These are phyloP conservation scores for Trametes cingulata DNA, from an alignment of 768 basidiomycete genomes.

Conservation along the genomic window DNA sequence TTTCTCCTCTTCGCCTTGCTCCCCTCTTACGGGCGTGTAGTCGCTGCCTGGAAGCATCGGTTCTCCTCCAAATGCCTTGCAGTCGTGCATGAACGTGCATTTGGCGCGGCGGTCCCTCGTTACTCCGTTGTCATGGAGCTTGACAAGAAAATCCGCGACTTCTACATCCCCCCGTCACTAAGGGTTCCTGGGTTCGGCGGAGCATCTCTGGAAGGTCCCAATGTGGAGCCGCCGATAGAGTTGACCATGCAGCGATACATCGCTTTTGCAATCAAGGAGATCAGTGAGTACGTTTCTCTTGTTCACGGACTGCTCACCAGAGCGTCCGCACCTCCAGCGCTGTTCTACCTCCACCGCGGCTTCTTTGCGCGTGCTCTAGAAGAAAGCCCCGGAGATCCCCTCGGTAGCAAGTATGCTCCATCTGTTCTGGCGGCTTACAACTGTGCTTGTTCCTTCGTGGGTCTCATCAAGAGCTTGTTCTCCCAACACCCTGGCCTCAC, in stretches of 20 bases:
- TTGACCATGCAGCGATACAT: conserved; percentile 69
- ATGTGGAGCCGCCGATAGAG: conserved; percentile 37
- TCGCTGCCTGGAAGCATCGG: conserved; percentile 69
- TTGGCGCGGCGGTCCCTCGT: conserved; percentile 59
- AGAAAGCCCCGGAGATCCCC: conserved; percentile 61
- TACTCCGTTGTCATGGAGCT: conserved; percentile 66
- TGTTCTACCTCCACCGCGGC: conserved; percentile 75
- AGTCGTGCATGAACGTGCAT: conserved; percentile 66
- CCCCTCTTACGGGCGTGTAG: conserved; percentile 34
- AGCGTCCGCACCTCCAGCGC: conserved; percentile 37
- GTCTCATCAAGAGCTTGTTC: conserved; percentile 61
- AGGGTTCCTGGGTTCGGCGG: conserved; percentile 64
- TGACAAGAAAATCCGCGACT: conserved; percentile 63
- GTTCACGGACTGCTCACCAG: not conserved
- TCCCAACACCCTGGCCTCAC: conserved; percentile 67
- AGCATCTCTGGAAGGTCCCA: conserved; percentile 22
- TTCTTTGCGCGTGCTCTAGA: conserved; percentile 73
- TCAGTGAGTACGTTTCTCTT: conserved; percentile 45
- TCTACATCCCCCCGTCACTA: conserved; percentile 64
- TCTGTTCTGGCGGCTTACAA: conserved; percentile 70
- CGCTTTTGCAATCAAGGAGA: conserved; percentile 68
- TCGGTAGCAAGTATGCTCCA: conserved; percentile 67
- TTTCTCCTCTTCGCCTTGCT: not conserved
- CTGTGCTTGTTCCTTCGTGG: conserved; percentile 70
- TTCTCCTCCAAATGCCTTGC: conserved; percentile 63